Conservation (phyloP, 495 filamentous ascomycete species). For the Aspergillus bertholletiae region DNA sequence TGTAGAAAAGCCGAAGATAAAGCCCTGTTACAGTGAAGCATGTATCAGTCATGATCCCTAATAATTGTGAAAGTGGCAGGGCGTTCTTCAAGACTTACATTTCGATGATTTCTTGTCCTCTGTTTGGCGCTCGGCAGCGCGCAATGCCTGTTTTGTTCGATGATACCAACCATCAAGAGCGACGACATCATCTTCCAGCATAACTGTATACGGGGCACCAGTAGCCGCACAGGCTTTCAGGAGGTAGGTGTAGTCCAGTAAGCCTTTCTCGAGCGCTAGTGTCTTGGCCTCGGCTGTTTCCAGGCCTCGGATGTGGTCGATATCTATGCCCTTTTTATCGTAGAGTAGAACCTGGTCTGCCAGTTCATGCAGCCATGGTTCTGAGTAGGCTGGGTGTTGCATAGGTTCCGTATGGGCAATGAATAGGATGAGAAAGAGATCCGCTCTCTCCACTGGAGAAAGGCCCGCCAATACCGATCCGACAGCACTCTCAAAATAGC, state of each 20-base stretch:
- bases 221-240: constrained; percentile 38
- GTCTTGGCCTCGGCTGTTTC: constrained; percentile 14
- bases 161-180: constrained; percentile 50
- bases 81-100: constrained; percentile 15
- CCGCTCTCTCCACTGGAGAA: constrained; percentile 35
- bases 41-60: too few relatives aligned
- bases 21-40: background rate
- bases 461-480: constrained; percentile 47
- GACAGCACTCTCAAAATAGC: constrained; percentile 42
- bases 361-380: constrained; percentile 42
- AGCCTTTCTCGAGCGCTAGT: constrained; percentile 25
- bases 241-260: constrained; percentile 45
- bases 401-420: constrained; percentile 45
- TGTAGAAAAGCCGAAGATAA: background rate
- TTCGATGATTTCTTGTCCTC: constrained; percentile 16
- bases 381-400: constrained; percentile 37
- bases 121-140: constrained; percentile 27
- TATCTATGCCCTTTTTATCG: constrained; percentile 20
- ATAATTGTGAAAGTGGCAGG: too few relatives aligned
- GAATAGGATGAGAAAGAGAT: constrained; percentile 45
- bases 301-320: constrained; percentile 12
- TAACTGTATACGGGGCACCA: constrained; percentile 37
- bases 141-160: constrained; percentile 34
- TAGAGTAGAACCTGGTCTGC: constrained; percentile 48
- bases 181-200: constrained; percentile 52